Percentiles rank a stretch among this genome's conserved stretches.
Evolutionary conservation across 116 monocot species (phyloP).

Genomic region (Phalaenopsis hybrid): DNA sequence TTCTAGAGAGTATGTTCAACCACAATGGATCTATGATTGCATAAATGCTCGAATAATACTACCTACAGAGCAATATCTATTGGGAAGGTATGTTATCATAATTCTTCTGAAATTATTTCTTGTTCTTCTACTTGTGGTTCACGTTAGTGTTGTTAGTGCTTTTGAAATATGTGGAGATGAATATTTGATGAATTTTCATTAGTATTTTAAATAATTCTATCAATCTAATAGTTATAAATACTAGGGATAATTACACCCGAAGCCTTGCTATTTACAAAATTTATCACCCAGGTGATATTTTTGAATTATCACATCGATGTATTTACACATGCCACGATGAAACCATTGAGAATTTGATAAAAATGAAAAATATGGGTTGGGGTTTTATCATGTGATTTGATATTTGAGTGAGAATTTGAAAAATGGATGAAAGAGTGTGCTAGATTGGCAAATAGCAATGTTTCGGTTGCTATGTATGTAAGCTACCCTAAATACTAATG

Average conservation of each 20-base stretch:
- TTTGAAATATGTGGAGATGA: neutral
- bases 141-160: neutral
- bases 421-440: no score
- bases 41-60: conserved; percentile 74
- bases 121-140: neutral
- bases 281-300: no score
- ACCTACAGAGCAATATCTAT: conserved; percentile 65
- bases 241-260: no score
- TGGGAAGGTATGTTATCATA: conserved; percentile 67
- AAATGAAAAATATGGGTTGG: no score
- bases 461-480: no score
- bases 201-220: neutral
- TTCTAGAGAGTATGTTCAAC: conserved; percentile 94
- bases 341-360: no score
- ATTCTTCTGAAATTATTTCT: neutral
- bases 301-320: no score
- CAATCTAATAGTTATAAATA: neutral
- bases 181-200: neutral
- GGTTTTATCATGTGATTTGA: no score
- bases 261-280: no score
- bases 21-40: conserved; percentile 97
- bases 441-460: no score
- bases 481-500: neutral
- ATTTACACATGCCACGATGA: no score
- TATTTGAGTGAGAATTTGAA: no score